A percentile compares a stretch with the other conserved stretches of the same genome.
phyloP scores from a whole-genome alignment of 2,329 filamentous ascomycete genomes.

The Xylariaceae sp. region DNA sequence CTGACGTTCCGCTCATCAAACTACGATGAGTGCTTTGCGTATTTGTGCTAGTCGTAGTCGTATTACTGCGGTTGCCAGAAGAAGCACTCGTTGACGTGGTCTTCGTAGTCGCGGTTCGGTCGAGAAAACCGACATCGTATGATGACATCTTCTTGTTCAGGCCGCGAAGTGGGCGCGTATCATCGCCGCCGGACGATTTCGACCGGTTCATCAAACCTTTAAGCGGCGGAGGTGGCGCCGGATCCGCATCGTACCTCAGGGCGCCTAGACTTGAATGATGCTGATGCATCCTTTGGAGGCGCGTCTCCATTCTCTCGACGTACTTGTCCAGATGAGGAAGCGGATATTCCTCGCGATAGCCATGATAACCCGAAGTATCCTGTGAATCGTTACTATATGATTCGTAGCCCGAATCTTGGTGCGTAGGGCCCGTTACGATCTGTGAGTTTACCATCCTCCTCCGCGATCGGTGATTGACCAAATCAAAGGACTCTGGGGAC shows the following conservation, averaged over 20 bases:
- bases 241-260: constrained; percentile 34
- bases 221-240: constrained; percentile 35
- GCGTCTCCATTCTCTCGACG: constrained; percentile 85
- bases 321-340: constrained; percentile 77
- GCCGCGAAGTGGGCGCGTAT: constrained; percentile 39
- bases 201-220: constrained; percentile 51
- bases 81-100: constrained; percentile 78
- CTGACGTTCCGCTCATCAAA: constrained; percentile 89
- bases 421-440: constrained; percentile 67
- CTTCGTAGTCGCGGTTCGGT: constrained; percentile 81
- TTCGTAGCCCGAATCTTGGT: constrained; percentile 56
- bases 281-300: constrained; percentile 66
- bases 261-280: constrained; percentile 43
- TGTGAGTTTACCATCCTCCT: constrained; percentile 49
- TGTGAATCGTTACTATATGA: constrained; percentile 52
- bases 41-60: constrained; percentile 60
- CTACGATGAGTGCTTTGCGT: constrained; percentile 77
- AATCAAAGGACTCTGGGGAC: constrained; percentile 82
- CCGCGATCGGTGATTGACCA: constrained; percentile 41
- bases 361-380: constrained; percentile 39
- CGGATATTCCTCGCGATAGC: constrained; percentile 46
- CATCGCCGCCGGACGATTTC: constrained; percentile 52
- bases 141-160: constrained; percentile 66
- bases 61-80: constrained; percentile 61
- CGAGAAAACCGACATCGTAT: constrained; percentile 70